Evolutionary conservation across 352 stramenopile species (phyloP).

Genomic region (Phytophthora lateralis): DNA sequence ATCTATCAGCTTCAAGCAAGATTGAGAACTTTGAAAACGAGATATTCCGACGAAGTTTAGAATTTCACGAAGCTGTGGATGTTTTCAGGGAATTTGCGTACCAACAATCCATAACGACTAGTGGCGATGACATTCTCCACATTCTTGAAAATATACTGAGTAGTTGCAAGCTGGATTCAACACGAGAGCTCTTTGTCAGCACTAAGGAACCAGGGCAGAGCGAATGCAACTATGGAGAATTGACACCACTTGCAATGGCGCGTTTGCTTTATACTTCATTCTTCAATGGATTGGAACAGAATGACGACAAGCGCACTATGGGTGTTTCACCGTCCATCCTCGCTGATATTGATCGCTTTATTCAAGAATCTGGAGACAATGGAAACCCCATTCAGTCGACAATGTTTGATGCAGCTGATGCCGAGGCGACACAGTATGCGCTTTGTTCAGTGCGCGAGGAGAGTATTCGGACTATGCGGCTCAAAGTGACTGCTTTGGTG

Average conservation of each 20-base stretch:
- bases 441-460: constrained; percentile 20
- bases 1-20: not conserved
- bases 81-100: constrained; percentile 46
- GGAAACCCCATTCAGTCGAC: constrained; percentile 25
- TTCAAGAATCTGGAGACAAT: constrained; percentile 10
- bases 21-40: constrained; percentile 16
- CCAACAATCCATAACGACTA: not conserved
- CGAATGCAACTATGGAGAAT: not conserved
- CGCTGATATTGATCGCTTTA: constrained; percentile 35
- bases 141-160: constrained; percentile 22
- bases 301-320: constrained; percentile 2
- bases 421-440: constrained; percentile 55
- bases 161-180: constrained; percentile 30
- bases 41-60: constrained; percentile 34
- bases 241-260: constrained; percentile 17
- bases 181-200: constrained; percentile 9
- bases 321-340: constrained; percentile 35
- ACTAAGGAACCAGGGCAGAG: not conserved
- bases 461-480: not conserved
- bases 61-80: constrained; percentile 64
- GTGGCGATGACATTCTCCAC: not conserved
- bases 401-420: constrained; percentile 63
- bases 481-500: not conserved
- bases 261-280: constrained; percentile 27
- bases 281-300: constrained; percentile 2